These are phyloP conservation scores for Linnemannia elongata DNA, from an alignment of 192 early-diverging fungal species.

Conservation along the genomic window DNA sequence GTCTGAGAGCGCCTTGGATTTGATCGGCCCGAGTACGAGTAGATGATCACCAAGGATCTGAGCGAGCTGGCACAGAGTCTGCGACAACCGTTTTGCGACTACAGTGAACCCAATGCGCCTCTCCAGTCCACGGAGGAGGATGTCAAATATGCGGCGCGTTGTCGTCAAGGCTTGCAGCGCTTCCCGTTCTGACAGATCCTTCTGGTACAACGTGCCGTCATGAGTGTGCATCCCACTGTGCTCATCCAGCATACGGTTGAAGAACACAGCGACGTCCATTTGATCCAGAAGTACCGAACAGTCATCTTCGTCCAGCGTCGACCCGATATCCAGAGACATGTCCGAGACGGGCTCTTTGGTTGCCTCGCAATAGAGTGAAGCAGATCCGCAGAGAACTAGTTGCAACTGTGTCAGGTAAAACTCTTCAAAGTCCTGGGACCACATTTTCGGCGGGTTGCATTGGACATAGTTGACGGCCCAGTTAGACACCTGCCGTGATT, in stretches of 20 bases:
- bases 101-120: constrained; percentile 23
- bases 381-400: constrained; percentile 33
- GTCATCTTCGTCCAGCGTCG: constrained; percentile 56
- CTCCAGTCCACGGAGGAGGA: constrained; percentile 23
- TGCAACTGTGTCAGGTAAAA: constrained; percentile 33
- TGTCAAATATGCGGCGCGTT: constrained; percentile 30
- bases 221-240: constrained; percentile 36
- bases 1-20: not conserved
- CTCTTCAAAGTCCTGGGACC: constrained; percentile 31
- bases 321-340: constrained; percentile 5
- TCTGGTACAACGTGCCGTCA: constrained; percentile 32
- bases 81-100: constrained; percentile 50
- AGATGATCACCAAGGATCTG: constrained; percentile 55
- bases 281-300: constrained; percentile 60
- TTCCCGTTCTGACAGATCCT: constrained; percentile 37
- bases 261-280: constrained; percentile 48
- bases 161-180: constrained; percentile 25
- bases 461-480: constrained; percentile 45
- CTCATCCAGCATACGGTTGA: constrained; percentile 42
- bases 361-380: not conserved
- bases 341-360: not conserved
- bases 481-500: constrained; percentile 12
- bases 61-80: constrained; percentile 50
- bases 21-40: constrained; percentile 33
- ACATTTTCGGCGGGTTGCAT: constrained; percentile 25